Evolutionary conservation across 2,329 filamentous ascomycete species (phyloP).

Genomic region (Arachnomyces sp.): DNA sequence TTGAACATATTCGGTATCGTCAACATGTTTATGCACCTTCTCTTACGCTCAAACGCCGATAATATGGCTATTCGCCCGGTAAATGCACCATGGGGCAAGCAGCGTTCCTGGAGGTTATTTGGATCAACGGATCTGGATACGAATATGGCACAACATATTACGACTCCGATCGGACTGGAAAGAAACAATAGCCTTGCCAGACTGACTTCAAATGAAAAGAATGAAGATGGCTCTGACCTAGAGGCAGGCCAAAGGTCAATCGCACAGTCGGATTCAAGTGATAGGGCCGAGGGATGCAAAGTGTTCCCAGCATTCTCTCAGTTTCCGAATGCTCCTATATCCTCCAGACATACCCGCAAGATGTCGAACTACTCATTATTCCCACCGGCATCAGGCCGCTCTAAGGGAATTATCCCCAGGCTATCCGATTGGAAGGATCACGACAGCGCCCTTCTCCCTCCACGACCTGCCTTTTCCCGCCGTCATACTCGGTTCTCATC

Average conservation of each 20-base stretch:
- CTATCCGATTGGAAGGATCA: conserved; percentile 10
- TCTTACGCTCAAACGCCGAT: conserved; percentile 17
- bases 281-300: neutral
- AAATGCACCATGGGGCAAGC: conserved; percentile 3
- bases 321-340: neutral
- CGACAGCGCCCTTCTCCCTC: conserved; percentile 12
- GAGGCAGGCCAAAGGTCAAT: too few relatives aligned
- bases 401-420: conserved; percentile 6
- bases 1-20: conserved; percentile 19
- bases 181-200: conserved; percentile 3
- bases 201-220: neutral
- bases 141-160: conserved; percentile 12
- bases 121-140: conserved; percentile 9
- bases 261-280: neutral
- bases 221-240: too few relatives aligned
- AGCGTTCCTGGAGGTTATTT: conserved; percentile 9
- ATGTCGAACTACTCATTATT: conserved; percentile 16
- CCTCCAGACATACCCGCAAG: conserved; percentile 3
- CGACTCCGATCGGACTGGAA: conserved; percentile 10
- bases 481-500: conserved; percentile 17
- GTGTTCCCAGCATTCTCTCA: neutral
- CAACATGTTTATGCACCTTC: conserved; percentile 16
- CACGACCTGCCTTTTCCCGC: conserved; percentile 11
- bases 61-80: conserved; percentile 9
- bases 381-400: conserved; percentile 3